phyloP scores from a whole-genome alignment of 208 protist genomes.

The Acanthamoeba rhysodes region DNA sequence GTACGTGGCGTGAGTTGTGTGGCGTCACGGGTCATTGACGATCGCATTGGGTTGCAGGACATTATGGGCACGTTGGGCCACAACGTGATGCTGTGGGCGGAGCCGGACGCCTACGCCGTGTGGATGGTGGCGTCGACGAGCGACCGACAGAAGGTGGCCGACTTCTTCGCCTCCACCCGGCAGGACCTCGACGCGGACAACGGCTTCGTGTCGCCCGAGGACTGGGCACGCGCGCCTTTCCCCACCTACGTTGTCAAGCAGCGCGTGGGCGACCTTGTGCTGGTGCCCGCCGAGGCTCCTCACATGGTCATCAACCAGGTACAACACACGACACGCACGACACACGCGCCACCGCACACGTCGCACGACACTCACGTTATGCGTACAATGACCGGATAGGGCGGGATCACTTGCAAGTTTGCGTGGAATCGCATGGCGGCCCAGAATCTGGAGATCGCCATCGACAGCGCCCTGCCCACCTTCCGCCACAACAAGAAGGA shows the following conservation, averaged over 20 bases:
- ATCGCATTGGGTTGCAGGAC: not conserved
- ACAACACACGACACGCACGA: too few species aligned
- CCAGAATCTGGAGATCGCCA: conserved; percentile 42
- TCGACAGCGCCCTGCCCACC: conserved; percentile 33
- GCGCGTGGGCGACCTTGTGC: conserved; percentile 51
- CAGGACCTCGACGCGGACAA: conserved; percentile 53
- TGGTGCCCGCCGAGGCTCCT: conserved; percentile 21
- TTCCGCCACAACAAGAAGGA: conserved; percentile 39
- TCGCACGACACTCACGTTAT: not conserved
- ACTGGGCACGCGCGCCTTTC: conserved; percentile 13
- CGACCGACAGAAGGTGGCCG: conserved; percentile 21
- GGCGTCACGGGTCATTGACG: not conserved
- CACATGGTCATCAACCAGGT: conserved; percentile 69
- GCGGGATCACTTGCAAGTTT: conserved; percentile 66
- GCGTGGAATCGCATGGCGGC: conserved; percentile 46
- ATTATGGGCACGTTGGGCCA: conserved; percentile 64
- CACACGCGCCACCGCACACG: not conserved
- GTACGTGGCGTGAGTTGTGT: not conserved
- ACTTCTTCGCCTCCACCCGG: not conserved
- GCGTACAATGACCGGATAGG: not conserved
- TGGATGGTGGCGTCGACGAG: conserved; percentile 2
- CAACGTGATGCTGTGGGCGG: conserved; percentile 60
- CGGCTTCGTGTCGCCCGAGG: conserved; percentile 41
- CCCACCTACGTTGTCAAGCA: conserved; percentile 42
- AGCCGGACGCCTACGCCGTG: conserved; percentile 6